Evolutionary conservation across 192 early-diverging fungal species (phyloP).

Genomic region (Coemansia sp.): DNA sequence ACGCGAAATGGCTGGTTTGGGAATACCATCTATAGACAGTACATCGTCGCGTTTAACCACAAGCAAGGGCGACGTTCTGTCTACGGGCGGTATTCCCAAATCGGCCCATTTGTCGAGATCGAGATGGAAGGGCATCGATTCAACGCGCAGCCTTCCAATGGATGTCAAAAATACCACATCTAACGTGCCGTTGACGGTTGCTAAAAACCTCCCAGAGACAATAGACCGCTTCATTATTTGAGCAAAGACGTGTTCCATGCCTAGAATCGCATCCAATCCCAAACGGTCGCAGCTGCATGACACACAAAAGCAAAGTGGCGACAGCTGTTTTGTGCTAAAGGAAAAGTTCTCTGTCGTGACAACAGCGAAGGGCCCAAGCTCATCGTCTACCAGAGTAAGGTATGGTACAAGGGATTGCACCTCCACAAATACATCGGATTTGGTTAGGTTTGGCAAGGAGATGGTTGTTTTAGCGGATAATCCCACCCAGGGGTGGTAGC

Average conservation of each 20-base stretch:
- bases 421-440: conserved; percentile 24
- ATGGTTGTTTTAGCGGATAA: conserved; percentile 25
- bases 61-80: not conserved
- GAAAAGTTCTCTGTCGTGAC: conserved; percentile 13
- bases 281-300: conserved; percentile 33
- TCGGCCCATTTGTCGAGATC: conserved; percentile 12
- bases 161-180: conserved; percentile 30
- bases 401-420: conserved; percentile 35
- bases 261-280: conserved; percentile 23
- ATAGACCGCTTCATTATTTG: conserved; percentile 28
- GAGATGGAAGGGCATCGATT: conserved; percentile 19
- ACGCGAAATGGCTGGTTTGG: conserved; percentile 20
- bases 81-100: not conserved
- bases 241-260: conserved; percentile 28
- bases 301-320: conserved; percentile 19
- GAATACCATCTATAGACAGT: not conserved
- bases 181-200: conserved; percentile 32
- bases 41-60: not conserved
- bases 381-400: conserved; percentile 25
- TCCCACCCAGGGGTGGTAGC: conserved; percentile 36
- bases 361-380: conserved; percentile 27
- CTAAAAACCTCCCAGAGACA: conserved; percentile 13
- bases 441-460: conserved; percentile 29
- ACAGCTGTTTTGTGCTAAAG: conserved; percentile 12
- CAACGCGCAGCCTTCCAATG: conserved; percentile 31